Conservation (phyloP, 805 yeast genomes). For the Pichia cephalocereana region DNA sequence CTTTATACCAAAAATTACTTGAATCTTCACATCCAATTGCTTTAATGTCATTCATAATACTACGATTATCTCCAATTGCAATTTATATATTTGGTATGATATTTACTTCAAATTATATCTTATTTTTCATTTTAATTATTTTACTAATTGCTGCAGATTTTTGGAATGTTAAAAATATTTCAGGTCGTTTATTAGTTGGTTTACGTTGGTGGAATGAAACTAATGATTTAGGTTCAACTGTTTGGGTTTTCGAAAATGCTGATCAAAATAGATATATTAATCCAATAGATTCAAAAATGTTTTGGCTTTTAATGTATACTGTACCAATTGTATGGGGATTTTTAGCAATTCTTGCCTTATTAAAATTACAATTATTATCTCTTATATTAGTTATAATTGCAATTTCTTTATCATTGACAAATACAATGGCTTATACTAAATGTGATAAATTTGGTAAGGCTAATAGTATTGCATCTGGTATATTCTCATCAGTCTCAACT, state of each 20-base stretch:
- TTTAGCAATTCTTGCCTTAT: slow-evolving; percentile 66
- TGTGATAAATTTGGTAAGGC: slow-evolving; percentile 92
- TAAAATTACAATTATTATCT: slow-evolving; percentile 67
- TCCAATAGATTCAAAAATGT: slow-evolving; percentile 84
- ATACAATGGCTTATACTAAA: slow-evolving; percentile 82
- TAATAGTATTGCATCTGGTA: slow-evolving; percentile 49
- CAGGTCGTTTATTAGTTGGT: slow-evolving; percentile 87
- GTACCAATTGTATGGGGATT: slow-evolving; percentile 71
- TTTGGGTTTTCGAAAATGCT: slow-evolving; percentile 86
- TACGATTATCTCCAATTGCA: slow-evolving; percentile 55
- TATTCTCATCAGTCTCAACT: slow-evolving; percentile 46
- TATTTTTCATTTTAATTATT: slow-evolving; percentile 71
- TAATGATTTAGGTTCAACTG: slow-evolving; percentile 49
- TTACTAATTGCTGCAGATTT: slow-evolving; percentile 80
- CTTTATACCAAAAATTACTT: slow-evolving; percentile 38
- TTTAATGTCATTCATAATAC: slow-evolving; percentile 48
- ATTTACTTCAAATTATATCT: slow-evolving; percentile 56
- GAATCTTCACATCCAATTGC: slow-evolving; percentile 85
- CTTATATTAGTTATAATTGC: slow-evolving; percentile 59
- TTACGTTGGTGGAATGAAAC: slow-evolving; percentile 97
- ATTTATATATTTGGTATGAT: slow-evolving; percentile 65
- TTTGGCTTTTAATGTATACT: slow-evolving; percentile 72
- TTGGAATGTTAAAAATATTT: slow-evolving; percentile 86
- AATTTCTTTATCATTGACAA: slow-evolving; percentile 62
- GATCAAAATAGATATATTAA: slow-evolving; percentile 66